Evolutionary conservation across 345 rosid genomes (phyloP), one percentile per base, ranked within the genome.

Genomic region (Noccaea bulbosa): DNA sequence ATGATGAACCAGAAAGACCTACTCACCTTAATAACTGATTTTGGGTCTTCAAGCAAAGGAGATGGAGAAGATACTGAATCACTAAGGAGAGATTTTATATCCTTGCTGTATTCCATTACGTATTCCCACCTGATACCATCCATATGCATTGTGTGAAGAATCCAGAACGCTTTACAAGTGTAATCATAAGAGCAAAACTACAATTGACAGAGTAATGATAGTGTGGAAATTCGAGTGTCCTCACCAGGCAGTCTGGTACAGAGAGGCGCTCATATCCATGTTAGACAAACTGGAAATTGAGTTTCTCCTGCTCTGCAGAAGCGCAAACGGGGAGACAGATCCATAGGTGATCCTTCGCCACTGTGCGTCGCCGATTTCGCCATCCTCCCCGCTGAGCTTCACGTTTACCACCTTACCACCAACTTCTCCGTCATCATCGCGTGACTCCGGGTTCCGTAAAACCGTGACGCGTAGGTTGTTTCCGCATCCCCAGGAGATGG

Each of bases 31-130:
- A 89, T 27, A 67, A 89, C 80, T 59, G 78, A 76, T 56, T 66
- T 83, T 2, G 88, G 87, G 47, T 88, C 96, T 70, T 88, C 97
- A 62, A 94, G 69, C 33, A 82, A 51, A 0, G 81, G 78, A 71
- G 43, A 48, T 9, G 77, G 61, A 12, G 70, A 11, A 24, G 84
- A 69, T 69, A 81, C 65, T 40, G 80, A 61, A 84, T 61, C 67
- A 52, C 85, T 82, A 40, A 94, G 95, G 27, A 94, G 90, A 34
- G 79, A 62, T 55, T 70, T 81, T 24, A 91, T 87, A 66, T 91
- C 97, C 76, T 78, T 89, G 79, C 97, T 89, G 71, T 88, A 94
- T 72, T 94, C 99, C 88, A 91, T 77, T 0, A 89, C 91, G 55
- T 83, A 83, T 64, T 91, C 96, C 97, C 90, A 87, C 97, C 97